Percentiles rank a stretch among this genome's conserved stretches.
Evolutionary conservation across 2,329 filamentous ascomycete species (phyloP).

Genomic region (Paecilomyces niveus): DNA sequence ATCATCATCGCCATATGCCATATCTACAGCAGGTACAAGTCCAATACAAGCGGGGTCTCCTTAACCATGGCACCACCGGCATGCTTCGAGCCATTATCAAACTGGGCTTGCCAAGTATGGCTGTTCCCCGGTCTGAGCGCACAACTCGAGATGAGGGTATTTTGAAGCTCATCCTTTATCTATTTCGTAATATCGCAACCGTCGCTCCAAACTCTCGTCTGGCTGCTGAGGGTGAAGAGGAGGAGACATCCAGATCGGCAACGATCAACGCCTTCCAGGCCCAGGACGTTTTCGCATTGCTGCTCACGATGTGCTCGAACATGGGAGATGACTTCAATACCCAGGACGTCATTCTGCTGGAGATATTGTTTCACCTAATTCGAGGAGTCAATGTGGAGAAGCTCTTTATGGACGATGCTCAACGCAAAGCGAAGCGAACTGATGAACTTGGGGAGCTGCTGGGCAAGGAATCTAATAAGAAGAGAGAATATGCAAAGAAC

Average conservation of each 20-base stretch:
- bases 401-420: slow-evolving; percentile 74
- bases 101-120: slow-evolving; percentile 79
- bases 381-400: slow-evolving; percentile 81
- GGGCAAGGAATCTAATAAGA: slow-evolving; percentile 76
- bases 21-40: slow-evolving; percentile 84
- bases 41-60: slow-evolving; percentile 78
- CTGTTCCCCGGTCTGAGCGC: slow-evolving; percentile 66
- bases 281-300: slow-evolving; percentile 80
- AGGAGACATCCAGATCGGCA: slow-evolving; percentile 78
- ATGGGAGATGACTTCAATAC: slow-evolving; percentile 89
- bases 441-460: slow-evolving; percentile 69
- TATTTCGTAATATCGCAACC: slow-evolving; percentile 81
- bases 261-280: slow-evolving; percentile 83
- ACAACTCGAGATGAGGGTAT: slow-evolving; percentile 79
- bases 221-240: slow-evolving; percentile 77
- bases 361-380: slow-evolving; percentile 85
- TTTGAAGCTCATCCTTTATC: slow-evolving; percentile 82
- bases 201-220: slow-evolving; percentile 68
- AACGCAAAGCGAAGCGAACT: slow-evolving; percentile 61
- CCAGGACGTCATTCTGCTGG: slow-evolving; percentile 83
- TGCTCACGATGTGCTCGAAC: slow-evolving; percentile 83
- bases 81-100: slow-evolving; percentile 77
- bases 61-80: slow-evolving; percentile 71
- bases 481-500: slow-evolving; percentile 66
- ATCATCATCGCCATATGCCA: slow-evolving; percentile 86